Evolutionary conservation across 2,329 filamentous ascomycete species (phyloP), one percentile per base, ranked within the genome.

Genomic region (Aureobasidium subglaciale): DNA sequence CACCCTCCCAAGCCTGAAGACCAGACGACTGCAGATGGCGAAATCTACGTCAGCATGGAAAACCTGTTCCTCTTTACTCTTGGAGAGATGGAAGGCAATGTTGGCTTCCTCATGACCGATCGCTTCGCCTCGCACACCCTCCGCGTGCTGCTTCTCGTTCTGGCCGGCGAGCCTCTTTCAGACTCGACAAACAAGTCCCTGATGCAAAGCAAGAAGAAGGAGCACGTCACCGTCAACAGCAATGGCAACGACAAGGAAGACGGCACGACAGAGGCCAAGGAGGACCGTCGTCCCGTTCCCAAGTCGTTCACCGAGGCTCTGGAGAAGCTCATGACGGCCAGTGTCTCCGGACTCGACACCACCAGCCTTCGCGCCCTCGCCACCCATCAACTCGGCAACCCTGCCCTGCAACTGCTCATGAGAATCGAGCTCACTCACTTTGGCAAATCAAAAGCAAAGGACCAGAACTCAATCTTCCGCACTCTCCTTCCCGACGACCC

Each of bases 191-290:
- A 80, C 22, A 85, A 85, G 68, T 84, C 85, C 1, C 74, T 95
- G n/a, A 73, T 96, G 43, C 88, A 92, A 68, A 96, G 92, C 76
- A 91, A 89, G 71, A 91, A 85, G 73, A 97, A 97, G 72, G 91
- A 97, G 71, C 85, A 87, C 62, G 79, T 95, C 48, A 80, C 81
- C 1, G 82, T 87, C 1, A 75, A 80, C 40, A 70, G 75, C 1
- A 75, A 74, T 2, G 76, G 73, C 2, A 71, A 76, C 8, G 49
- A 41, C 24, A 49, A 49, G 32, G 45, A 49, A 7, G 45, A 49
- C 9, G 24, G 6, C 16, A 40, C 48, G 6, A 9, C 27, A 30
- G 42, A 38, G 11, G 48, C 30, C 37, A 42, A 32, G 22, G 72
- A 76, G n/a, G 79, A 83, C 20, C 66, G 72, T 41, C 65, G 73